phyloP scores from a whole-genome alignment of 768 basidiomycete species.

The Lentinula aciculospora region DNA sequence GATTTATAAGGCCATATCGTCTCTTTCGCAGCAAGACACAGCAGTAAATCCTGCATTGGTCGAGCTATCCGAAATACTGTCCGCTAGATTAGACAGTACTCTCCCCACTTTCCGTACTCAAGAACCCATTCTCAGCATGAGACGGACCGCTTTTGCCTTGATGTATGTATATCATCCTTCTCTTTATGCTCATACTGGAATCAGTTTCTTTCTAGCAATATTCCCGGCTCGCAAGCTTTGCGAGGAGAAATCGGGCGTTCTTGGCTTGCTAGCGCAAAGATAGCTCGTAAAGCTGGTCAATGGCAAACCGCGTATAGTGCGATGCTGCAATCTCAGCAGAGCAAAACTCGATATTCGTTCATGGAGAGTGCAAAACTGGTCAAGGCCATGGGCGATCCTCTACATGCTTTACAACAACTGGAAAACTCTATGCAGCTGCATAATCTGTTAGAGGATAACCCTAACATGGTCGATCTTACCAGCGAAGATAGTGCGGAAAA shows the following conservation, averaged over 20 bases:
- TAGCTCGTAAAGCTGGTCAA: constrained; percentile 92
- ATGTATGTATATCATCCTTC: constrained; percentile 37
- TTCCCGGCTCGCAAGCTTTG: constrained; percentile 23
- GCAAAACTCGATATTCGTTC: constrained; percentile 68
- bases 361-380: constrained; percentile 88
- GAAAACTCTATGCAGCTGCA: constrained; percentile 62
- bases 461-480: constrained; percentile 52
- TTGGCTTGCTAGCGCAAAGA: constrained; percentile 93
- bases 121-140: constrained; percentile 86
- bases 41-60: constrained; percentile 20
- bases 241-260: constrained; percentile 62
- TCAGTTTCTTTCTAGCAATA: constrained; percentile 24
- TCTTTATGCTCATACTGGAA: constrained; percentile 5
- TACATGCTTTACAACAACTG: constrained; percentile 83
- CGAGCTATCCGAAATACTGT: constrained; percentile 44
- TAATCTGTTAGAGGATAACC: constrained; percentile 37
- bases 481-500: constrained; percentile 38
- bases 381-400: constrained; percentile 70
- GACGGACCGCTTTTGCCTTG: constrained; percentile 75
- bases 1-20: constrained; percentile 44
- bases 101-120: constrained; percentile 85
- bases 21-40: constrained; percentile 14
- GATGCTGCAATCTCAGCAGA: constrained; percentile 81
- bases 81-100: constrained; percentile 65
- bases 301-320: constrained; percentile 97